Percentiles rank a stretch among this genome's conserved stretches.
phyloP scores from a whole-genome alignment of 495 filamentous ascomycete species.

The Patellaria atrata region DNA sequence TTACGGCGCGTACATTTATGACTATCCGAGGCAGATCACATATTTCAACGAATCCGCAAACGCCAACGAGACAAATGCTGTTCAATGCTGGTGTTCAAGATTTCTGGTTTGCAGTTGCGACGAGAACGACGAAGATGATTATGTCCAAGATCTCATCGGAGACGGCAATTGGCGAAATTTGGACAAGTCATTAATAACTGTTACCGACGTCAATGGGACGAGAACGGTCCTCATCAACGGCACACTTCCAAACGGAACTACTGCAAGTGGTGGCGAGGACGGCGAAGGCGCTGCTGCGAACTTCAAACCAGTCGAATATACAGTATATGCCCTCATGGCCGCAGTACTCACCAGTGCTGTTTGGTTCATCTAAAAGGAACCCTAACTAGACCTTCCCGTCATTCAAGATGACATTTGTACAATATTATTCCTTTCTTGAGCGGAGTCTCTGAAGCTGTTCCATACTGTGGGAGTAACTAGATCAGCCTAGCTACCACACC shows the following conservation, averaged over 20 bases:
- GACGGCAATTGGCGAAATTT: constrained; percentile 43
- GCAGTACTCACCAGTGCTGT: too few species aligned
- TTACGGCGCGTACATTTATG: constrained; percentile 58
- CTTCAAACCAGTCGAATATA: too few species aligned
- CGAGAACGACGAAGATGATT: constrained; percentile 46
- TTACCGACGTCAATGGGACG: constrained; percentile 60
- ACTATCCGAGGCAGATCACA: constrained; percentile 43
- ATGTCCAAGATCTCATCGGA: constrained; percentile 48
- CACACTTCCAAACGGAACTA: constrained; percentile 73
- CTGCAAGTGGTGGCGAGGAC: constrained; percentile 42
- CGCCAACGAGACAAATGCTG: constrained; percentile 52
- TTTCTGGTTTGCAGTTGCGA: constrained; percentile 71
- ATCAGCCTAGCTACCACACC: too few species aligned
- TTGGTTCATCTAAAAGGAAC: too few species aligned
- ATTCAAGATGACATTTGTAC: too few species aligned
- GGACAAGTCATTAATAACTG: constrained; percentile 48
- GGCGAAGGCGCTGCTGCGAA: too few species aligned
- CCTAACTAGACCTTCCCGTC: too few species aligned
- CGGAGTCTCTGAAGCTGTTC: too few species aligned
- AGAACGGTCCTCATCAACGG: constrained; percentile 70
- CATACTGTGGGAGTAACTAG: too few species aligned
- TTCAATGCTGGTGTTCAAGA: constrained; percentile 60
- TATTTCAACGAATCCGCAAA: constrained; percentile 41
- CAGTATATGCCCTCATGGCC: too few species aligned
- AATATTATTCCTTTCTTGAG: too few species aligned